Base-by-base conservation (phyloP, 2,329 filamentous ascomycete species). In the Ceratocystis diversiconidia region DNA sequence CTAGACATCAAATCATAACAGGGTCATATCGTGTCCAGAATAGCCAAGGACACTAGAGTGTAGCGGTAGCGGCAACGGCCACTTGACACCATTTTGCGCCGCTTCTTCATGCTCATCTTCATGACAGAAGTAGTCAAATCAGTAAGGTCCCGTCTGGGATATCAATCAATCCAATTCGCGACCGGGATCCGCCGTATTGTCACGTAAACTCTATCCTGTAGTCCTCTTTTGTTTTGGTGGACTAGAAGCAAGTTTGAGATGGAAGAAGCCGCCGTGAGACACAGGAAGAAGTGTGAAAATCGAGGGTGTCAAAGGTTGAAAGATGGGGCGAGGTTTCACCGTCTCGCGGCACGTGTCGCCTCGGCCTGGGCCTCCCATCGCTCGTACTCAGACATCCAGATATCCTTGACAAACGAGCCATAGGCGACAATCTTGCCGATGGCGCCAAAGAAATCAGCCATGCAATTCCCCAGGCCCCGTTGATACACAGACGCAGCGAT, bases 391-490 rank as follows among this genome's bases (percentile, higher is more conserved):
- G 74, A 73, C 70, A 79, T 72, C 80, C 82, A 86, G 50, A 84
- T 77, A 66, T 80, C 77, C 72, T 75, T 80, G 64, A 82, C 73
- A 62, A 80, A 76, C 15, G 75, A 72, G 55, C 75, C 74, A 70
- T 81, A 82, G 5, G 77, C 78, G 28, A 73, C 71, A n/a, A 80
- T 55, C 70, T 76, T 78, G 66, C 75, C 71, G 8, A 72, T 76
- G 41, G 81, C 68, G 0, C 77, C 75, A 19, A 76, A 74, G 12
- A 77, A 71, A 74, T 94, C 89, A 68, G 79, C 78, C 15, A 82
- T 75, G 69, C 85, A 86, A 66, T 83, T 83, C 69, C 84, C 82
- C 17, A 86, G 73, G 0, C 90, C 86, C 1, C 89, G 78, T 71
- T 85, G 84, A 74, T 81, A 87, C 2, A 87, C 78, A 68, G 80